phyloP scores from a whole-genome alignment of 2,329 filamentous ascomycete species.

The Aspergillus sp. region DNA sequence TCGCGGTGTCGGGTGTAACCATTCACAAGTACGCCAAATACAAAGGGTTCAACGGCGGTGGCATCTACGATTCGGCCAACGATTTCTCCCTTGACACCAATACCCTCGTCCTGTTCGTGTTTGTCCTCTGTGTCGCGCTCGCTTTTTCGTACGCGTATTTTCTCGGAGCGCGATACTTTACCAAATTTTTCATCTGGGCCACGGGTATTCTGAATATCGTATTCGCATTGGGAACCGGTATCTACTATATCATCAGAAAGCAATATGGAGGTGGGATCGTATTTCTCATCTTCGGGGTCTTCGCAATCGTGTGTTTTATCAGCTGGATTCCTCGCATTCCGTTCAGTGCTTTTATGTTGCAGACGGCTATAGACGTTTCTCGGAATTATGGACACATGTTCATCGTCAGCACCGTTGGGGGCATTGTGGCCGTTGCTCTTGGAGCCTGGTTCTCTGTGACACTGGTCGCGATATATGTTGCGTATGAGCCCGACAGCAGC shows the following conservation, averaged over 20 bases:
- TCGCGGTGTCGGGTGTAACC: conserved; percentile 68
- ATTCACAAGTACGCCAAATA: conserved; percentile 69
- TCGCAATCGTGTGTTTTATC: conserved; percentile 77
- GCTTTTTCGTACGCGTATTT: conserved; percentile 75
- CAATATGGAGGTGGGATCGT: conserved; percentile 85
- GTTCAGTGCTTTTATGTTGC: conserved; percentile 85
- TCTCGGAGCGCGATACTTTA: conserved; percentile 68
- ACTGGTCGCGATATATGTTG: conserved; percentile 78
- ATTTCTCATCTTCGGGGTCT: conserved; percentile 76
- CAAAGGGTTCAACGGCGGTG: conserved; percentile 60
- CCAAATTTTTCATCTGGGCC: conserved; percentile 88
- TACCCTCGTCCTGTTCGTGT: conserved; percentile 79
- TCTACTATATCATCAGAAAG: conserved; percentile 73
- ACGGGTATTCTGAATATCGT: conserved; percentile 84
- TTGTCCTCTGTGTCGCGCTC: conserved; percentile 69
- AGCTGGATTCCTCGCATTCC: conserved; percentile 88
- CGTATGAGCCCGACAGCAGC: conserved; percentile 61
- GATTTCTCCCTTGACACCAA: conserved; percentile 71
- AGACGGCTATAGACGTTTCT: conserved; percentile 78
- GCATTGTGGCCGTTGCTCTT: conserved; percentile 69
- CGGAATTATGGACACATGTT: conserved; percentile 83
- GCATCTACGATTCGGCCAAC: conserved; percentile 67
- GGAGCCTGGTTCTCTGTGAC: conserved; percentile 84
- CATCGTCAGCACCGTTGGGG: conserved; percentile 77
- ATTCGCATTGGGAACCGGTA: conserved; percentile 77